Conservation (phyloP, 2,329 filamentous ascomycete species). For the Arthroderma sp. region DNA sequence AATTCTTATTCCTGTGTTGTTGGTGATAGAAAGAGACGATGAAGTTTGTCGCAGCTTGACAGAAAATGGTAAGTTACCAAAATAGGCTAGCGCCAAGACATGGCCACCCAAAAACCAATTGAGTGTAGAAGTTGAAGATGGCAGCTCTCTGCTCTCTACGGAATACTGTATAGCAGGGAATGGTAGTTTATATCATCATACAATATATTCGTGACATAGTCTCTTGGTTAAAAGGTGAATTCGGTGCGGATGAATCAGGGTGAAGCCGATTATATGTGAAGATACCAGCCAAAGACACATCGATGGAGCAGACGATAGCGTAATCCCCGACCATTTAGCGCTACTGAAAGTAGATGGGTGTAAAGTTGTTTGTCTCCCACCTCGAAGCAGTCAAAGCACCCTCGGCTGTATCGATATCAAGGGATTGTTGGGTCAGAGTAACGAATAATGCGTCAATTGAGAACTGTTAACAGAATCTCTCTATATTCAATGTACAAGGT, state of each 20-base stretch:
- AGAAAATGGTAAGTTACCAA: not conserved
- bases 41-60: not conserved
- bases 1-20: not conserved
- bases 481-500: conserved; percentile 17
- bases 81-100: conserved; percentile 9
- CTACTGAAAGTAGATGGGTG: not conserved
- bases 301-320: too few species aligned
- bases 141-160: not conserved
- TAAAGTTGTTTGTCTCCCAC: not conserved
- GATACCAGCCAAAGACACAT: too few species aligned
- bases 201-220: too few species aligned
- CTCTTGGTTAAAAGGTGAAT: too few species aligned
- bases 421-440: not conserved
- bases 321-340: not conserved
- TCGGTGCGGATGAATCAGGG: too few species aligned
- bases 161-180: too few species aligned
- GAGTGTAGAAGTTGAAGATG: not conserved
- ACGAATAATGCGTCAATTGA: not conserved
- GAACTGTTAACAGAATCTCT: conserved; percentile 6
- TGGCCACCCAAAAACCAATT: not conserved
- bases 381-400: not conserved
- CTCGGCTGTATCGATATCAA: not conserved
- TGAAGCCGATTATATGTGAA: too few species aligned
- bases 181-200: too few species aligned
- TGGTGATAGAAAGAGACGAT: not conserved